These are phyloP conservation scores for Basipetospora sp. DNA, from an alignment of 2,329 filamentous ascomycete species.

Conservation along the genomic window DNA sequence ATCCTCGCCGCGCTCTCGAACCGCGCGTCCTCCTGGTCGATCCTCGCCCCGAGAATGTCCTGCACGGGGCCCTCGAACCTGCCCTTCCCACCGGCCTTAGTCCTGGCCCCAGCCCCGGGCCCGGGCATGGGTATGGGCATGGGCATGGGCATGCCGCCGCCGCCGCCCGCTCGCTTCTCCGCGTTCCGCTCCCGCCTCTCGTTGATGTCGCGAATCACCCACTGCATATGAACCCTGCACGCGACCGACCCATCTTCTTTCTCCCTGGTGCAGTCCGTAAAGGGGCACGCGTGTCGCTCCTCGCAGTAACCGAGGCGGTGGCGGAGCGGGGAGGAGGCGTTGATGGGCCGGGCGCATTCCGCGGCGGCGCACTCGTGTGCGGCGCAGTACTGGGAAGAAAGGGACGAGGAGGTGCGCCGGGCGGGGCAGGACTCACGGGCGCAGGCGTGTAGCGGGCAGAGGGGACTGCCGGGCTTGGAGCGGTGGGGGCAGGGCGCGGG, in stretches of 20 bases:
- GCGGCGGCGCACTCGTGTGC: conserved; percentile 7
- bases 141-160: too few relatives aligned
- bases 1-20: conserved; percentile 6
- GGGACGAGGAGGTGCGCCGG: conserved; percentile 9
- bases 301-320: conserved; percentile 8
- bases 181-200: background rate
- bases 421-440: conserved; percentile 4
- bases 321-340: background rate
- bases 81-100: background rate
- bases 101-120: background rate
- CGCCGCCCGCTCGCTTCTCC: background rate
- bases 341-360: background rate
- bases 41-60: conserved; percentile 8
- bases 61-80: conserved; percentile 3
- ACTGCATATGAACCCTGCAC: conserved; percentile 7
- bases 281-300: conserved; percentile 6
- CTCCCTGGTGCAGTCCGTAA: conserved; percentile 4
- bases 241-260: background rate
- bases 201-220: conserved; percentile 4
- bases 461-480: conserved; percentile 2
- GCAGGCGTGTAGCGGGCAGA: conserved; percentile 10
- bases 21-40: conserved; percentile 8
- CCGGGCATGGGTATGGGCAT: too few relatives aligned
- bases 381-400: conserved; percentile 7
- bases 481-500: conserved; percentile 5